Conservation (phyloP, 768 basidiomycete genomes). For the Lactifluus piperatus region DNA sequence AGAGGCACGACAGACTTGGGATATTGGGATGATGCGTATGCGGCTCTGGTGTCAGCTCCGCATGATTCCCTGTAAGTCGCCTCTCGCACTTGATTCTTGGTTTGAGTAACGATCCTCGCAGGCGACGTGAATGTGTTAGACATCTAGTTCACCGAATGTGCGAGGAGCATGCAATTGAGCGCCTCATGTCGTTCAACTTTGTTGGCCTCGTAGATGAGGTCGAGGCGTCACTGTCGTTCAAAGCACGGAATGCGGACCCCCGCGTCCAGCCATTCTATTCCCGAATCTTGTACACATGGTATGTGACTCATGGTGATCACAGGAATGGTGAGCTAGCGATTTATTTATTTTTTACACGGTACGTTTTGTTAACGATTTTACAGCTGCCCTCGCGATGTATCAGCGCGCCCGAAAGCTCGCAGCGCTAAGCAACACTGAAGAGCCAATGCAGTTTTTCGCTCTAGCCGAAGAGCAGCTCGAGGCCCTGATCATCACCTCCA, state of each 20-base stretch:
- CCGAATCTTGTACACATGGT: constrained; percentile 91
- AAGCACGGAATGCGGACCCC: constrained; percentile 90
- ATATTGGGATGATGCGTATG: constrained; percentile 83
- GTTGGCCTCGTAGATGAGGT: constrained; percentile 79
- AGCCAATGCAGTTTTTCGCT: constrained; percentile 33
- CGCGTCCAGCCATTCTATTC: constrained; percentile 79
- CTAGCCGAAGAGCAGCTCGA: constrained; percentile 65
- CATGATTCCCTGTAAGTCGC: constrained; percentile 67
- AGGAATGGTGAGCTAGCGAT: constrained; percentile 63
- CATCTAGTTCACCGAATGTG: constrained; percentile 90
- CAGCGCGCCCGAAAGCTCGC: constrained; percentile 77
- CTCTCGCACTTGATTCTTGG: background rate
- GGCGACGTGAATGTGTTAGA: constrained; percentile 74
- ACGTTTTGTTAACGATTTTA: background rate
- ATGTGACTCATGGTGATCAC: constrained; percentile 79
- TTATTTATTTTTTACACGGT: background rate
- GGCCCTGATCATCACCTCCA: constrained; percentile 81
- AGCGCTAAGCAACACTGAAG: constrained; percentile 27
- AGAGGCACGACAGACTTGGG: constrained; percentile 65
- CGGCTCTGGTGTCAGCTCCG: constrained; percentile 63
- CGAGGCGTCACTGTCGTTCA: constrained; percentile 81
- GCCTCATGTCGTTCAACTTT: constrained; percentile 77
- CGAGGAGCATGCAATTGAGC: constrained; percentile 73
- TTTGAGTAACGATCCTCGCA: constrained; percentile 26
- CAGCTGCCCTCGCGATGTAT: constrained; percentile 91